Conservation (phyloP, 768 basidiomycete genomes). For the Hypholoma sublateritium region DNA sequence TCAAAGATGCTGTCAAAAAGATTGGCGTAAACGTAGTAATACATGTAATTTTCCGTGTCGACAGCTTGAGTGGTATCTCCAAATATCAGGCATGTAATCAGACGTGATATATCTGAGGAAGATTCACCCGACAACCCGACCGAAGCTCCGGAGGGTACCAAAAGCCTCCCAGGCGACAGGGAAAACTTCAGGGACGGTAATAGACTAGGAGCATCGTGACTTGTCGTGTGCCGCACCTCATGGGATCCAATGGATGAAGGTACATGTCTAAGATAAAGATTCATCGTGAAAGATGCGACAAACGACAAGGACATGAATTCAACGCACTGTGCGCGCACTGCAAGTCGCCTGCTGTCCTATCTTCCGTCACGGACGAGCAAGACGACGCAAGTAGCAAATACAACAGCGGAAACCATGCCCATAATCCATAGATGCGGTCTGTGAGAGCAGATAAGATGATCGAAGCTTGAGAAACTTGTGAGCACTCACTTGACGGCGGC, state of each 20-base stretch:
- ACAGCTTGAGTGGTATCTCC: not conserved
- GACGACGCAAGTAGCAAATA: constrained; percentile 53
- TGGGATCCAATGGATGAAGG: not conserved
- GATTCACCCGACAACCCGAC: not conserved
- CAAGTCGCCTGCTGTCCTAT: not conserved
- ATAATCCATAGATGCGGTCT: constrained; percentile 57
- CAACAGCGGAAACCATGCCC: constrained; percentile 43
- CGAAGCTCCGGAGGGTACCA: constrained; percentile 1
- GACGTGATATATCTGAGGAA: not conserved
- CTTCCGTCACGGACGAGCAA: constrained; percentile 39
- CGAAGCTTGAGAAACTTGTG: not conserved
- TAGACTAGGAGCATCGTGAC: not conserved
- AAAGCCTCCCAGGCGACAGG: not conserved
- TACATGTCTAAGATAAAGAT: not conserved
- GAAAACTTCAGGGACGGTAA: not conserved
- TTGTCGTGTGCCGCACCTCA: not conserved
- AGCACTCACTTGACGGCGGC: constrained; percentile 51
- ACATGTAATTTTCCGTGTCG: no score
- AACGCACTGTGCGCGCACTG: no score
- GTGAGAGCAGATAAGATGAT: constrained; percentile 4
- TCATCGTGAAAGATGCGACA: no score
- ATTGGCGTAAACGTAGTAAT: no score
- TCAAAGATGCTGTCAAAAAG: not conserved
- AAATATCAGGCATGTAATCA: not conserved
- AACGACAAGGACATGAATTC: no score